A percentile compares a stretch with the other conserved stretches of the same genome.
These are phyloP conservation scores for Rhamnella rubrinervis DNA, from an alignment of 331 rosid species.

Conservation along the genomic window DNA sequence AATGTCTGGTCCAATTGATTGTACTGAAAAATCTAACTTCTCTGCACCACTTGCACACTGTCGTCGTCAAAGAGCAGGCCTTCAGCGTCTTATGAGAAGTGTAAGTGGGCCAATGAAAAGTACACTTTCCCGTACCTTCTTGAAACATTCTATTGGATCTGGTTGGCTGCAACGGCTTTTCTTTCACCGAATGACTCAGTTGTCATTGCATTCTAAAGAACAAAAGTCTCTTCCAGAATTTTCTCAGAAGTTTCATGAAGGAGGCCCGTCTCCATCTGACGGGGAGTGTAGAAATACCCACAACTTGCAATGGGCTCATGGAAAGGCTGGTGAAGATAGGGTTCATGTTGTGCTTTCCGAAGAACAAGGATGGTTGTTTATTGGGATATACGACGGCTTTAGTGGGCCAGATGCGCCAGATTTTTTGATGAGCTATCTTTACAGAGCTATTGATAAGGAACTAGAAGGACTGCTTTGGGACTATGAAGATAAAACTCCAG, in stretches of 20 bases:
- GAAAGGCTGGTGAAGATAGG: conserved; percentile 73
- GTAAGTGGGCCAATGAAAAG: conserved; percentile 59
- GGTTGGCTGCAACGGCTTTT: conserved; percentile 59
- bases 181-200: conserved; percentile 50
- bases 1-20: conserved; percentile 68
- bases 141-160: conserved; percentile 42
- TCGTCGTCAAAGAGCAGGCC: conserved; percentile 39
- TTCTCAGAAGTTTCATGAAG: conserved; percentile 34
- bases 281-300: conserved; percentile 44
- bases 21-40: conserved; percentile 49
- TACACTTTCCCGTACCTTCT: conserved; percentile 55
- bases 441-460: conserved; percentile 54
- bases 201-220: conserved; percentile 54
- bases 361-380: conserved; percentile 73
- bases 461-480: conserved; percentile 68
- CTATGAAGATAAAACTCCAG: conserved; percentile 39
- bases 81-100: conserved; percentile 56
- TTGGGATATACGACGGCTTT: conserved; percentile 67
- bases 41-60: conserved; percentile 55
- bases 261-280: conserved; percentile 39
- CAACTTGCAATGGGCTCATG: conserved; percentile 73
- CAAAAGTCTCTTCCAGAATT: conserved; percentile 45
- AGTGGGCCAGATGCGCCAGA: conserved; percentile 73
- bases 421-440: conserved; percentile 62
- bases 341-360: conserved; percentile 63